Percentiles rank a stretch among this genome's conserved stretches.
These are phyloP conservation scores for Trypanosoma boissoni DNA, from an alignment of 208 protist species.

Conservation along the genomic window DNA sequence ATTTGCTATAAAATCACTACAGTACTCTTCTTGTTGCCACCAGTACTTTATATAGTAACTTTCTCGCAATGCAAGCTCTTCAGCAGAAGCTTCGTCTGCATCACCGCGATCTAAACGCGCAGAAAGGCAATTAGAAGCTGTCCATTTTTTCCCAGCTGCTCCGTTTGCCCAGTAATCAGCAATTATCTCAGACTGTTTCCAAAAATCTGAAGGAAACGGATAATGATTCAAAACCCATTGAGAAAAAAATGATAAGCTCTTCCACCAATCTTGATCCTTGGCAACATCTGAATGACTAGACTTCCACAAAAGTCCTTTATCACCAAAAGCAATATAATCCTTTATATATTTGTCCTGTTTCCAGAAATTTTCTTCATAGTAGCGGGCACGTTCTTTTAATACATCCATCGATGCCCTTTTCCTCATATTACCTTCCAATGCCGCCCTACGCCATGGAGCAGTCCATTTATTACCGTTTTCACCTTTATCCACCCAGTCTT, in stretches of 20 bases:
- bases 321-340: slow-evolving; percentile 26
- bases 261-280: slow-evolving; percentile 38
- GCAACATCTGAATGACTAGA: slow-evolving; percentile 12
- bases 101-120: slow-evolving; percentile 24
- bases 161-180: slow-evolving; percentile 26
- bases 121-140: slow-evolving; percentile 15
- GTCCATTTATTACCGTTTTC: slow-evolving; percentile 26
- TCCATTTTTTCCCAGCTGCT: slow-evolving; percentile 39
- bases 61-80: slow-evolving; percentile 26
- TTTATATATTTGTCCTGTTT: slow-evolving; percentile 34
- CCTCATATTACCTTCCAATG: slow-evolving; percentile 3
- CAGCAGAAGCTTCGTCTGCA: slow-evolving; percentile 18
- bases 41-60: slow-evolving; percentile 29
- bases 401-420: slow-evolving; percentile 9
- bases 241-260: slow-evolving; percentile 24
- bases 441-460: slow-evolving; percentile 17
- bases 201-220: slow-evolving; percentile 23
- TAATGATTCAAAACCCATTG: slow-evolving; percentile 24
- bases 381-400: slow-evolving; percentile 26
- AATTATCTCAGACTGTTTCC: slow-evolving; percentile 34
- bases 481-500: slow-evolving; percentile 34
- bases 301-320: slow-evolving; percentile 22
- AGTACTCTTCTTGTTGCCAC: slow-evolving; percentile 20
- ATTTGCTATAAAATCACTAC: slow-evolving; percentile 19
- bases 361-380: slow-evolving; percentile 32